Evolutionary conservation across 257 asterid genomes (phyloP), one percentile per base, ranked within the genome.

Genomic region (Rhazya stricta): DNA sequence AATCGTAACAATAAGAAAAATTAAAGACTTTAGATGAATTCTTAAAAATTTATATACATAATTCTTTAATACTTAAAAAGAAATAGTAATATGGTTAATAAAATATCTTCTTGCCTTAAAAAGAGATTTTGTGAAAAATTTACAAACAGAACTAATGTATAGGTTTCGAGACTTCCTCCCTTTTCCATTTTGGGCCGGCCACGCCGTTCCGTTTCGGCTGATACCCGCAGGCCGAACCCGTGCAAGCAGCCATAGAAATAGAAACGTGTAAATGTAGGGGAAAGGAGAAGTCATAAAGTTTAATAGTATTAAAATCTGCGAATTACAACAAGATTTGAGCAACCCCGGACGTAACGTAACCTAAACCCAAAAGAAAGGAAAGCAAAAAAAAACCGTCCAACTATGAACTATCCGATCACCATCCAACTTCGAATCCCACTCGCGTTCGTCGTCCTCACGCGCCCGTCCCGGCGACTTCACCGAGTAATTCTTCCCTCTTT

Each of bases 401-500:
- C 78, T 27, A 78, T 78, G 81, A 67, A 78, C 66, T 71, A 72
- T 73, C 81, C 78, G 81, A 73, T 73, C 78, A 68, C 78, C 77
- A 53, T 42, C 74, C 78, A 60, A 63, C 34, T 29, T 67, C 69
- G 61, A 54, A 42, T 71, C 72, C 76, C 45, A 72, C 72, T 34
- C 36, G 77, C 77, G 74, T 53, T 66, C 81, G 81, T 78, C 77
- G 69, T 23, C 8, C 18, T 3, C 81, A 78, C 81, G 81, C 81
- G 81, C 83, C 83, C 76, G 76, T 42, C 79, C 82, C 83, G 83
- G 83, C 79, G 83, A 79, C 79, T 50, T 70, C 79, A 69, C 83
- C 79, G 83, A 74, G 56, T 74, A 45, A 32, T 42, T 39, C 62
- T 25, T 60, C 60, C 27, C 34, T 45, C 25, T 50, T 50, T 57